Conservation (phyloP, 2,329 filamentous ascomycete species). For the Ceratocystis colombiana region DNA sequence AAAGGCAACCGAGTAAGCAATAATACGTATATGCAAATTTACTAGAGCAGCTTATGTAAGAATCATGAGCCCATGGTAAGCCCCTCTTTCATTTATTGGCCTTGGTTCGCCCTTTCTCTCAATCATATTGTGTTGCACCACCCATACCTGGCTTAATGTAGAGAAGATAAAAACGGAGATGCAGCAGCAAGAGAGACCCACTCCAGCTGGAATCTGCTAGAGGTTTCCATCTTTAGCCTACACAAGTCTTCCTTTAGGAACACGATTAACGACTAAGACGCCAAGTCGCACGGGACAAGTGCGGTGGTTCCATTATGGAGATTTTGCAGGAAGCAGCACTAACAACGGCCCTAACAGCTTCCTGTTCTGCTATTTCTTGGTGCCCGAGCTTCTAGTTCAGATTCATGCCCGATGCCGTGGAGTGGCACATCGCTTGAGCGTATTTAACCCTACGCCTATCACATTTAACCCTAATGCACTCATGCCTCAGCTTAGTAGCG, state of each 20-base stretch:
- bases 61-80: too few relatives aligned
- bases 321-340: background rate
- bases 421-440: background rate
- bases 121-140: background rate
- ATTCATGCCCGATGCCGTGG: background rate
- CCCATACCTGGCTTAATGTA: background rate
- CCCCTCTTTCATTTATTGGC: too few relatives aligned
- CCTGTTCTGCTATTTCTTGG: background rate
- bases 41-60: too few relatives aligned
- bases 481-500: too few relatives aligned
- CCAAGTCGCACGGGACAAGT: conserved; percentile 9
- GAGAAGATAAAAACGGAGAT: background rate
- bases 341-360: background rate
- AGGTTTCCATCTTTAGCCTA: conserved; percentile 13
- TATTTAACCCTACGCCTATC: background rate
- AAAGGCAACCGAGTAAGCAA: too few relatives aligned
- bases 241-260: conserved; percentile 5
- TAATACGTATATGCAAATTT: too few relatives aligned
- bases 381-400: background rate
- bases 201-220: conserved; percentile 14
- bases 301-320: background rate
- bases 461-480: background rate
- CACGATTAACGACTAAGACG: conserved; percentile 9
- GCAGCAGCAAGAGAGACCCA: background rate
- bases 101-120: too few relatives aligned